A percentile compares a stretch with the other conserved stretches of the same genome.
phyloP scores from a whole-genome alignment of 2,329 filamentous ascomycete species.

The Cercospora zeae-maydis region DNA sequence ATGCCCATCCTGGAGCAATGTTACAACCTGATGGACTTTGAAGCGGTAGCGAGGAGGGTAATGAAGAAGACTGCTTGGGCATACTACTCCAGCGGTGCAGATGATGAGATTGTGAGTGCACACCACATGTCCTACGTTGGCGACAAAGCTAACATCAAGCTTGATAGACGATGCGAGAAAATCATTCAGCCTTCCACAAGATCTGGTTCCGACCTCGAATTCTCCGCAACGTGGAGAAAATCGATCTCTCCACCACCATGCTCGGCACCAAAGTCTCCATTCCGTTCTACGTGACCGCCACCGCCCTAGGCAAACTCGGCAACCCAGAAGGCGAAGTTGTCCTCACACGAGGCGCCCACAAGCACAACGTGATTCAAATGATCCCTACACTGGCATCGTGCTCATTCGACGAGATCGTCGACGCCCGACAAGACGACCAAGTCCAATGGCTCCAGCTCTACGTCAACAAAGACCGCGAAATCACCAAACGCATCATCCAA shows the following conservation, averaged over 20 bases:
- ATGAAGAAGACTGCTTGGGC: constrained; percentile 98
- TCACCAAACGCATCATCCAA: constrained; percentile 85
- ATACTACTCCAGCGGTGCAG: constrained; percentile 92
- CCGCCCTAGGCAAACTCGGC: constrained; percentile 90
- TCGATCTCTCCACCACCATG: constrained; percentile 90
- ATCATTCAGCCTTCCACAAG: constrained; percentile 92
- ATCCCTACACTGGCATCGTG: constrained; percentile 95
- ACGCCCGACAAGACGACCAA: constrained; percentile 74
- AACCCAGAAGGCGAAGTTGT: constrained; percentile 91
- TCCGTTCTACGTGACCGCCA: constrained; percentile 95
- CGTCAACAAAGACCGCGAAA: constrained; percentile 86
- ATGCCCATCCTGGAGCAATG: constrained; percentile 83
- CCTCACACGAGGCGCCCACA: constrained; percentile 75
- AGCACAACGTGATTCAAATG: constrained; percentile 94
- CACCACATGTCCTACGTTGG: background rate
- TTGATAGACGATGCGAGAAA: constrained; percentile 65
- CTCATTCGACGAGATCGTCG: constrained; percentile 94
- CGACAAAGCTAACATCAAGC: background rate
- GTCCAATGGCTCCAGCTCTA: constrained; percentile 90
- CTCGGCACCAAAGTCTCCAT: constrained; percentile 78
- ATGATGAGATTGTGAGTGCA: constrained; percentile 50
- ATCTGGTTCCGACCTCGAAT: constrained; percentile 94
- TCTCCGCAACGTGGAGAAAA: constrained; percentile 80
- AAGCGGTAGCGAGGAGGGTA: constrained; percentile 79
- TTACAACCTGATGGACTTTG: constrained; percentile 94